phyloP scores from a whole-genome alignment of 192 early-diverging fungal species.

The Umbelopsis isabellina region DNA sequence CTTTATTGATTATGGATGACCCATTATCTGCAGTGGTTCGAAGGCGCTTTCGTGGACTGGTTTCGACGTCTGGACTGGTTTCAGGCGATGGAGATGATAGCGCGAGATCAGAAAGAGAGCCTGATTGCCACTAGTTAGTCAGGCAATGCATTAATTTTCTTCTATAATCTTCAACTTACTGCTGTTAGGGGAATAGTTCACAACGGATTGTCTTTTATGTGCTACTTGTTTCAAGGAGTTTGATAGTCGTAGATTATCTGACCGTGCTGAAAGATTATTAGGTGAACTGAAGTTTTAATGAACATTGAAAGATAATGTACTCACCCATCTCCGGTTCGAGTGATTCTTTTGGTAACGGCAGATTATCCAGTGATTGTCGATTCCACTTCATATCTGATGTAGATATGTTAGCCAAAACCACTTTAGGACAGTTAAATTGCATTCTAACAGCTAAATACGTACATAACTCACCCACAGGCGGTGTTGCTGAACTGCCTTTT shows the following conservation, averaged over 20 bases:
- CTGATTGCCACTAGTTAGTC: background rate
- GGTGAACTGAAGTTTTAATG: background rate
- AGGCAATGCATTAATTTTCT: background rate
- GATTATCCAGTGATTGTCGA: constrained; percentile 3
- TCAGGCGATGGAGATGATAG: background rate
- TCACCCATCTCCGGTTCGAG: constrained; percentile 4
- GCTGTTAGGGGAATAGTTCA: constrained; percentile 4
- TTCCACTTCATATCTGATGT: background rate
- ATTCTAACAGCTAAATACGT: background rate
- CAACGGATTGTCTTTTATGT: background rate
- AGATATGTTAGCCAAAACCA: background rate
- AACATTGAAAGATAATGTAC: background rate
- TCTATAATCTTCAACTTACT: background rate
- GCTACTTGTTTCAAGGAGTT: background rate
- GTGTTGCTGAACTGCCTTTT: background rate
- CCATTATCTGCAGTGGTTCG: background rate
- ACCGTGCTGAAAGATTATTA: background rate
- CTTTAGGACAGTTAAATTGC: background rate
- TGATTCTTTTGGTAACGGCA: background rate
- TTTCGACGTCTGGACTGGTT: background rate
- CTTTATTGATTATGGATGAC: too few relatives aligned
- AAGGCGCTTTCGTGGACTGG: constrained; percentile 9
- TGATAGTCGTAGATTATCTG: background rate
- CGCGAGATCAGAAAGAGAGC: background rate
- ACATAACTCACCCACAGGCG: background rate